Conservation (phyloP, 768 basidiomycete genomes). For the Boletus subparvulus region DNA sequence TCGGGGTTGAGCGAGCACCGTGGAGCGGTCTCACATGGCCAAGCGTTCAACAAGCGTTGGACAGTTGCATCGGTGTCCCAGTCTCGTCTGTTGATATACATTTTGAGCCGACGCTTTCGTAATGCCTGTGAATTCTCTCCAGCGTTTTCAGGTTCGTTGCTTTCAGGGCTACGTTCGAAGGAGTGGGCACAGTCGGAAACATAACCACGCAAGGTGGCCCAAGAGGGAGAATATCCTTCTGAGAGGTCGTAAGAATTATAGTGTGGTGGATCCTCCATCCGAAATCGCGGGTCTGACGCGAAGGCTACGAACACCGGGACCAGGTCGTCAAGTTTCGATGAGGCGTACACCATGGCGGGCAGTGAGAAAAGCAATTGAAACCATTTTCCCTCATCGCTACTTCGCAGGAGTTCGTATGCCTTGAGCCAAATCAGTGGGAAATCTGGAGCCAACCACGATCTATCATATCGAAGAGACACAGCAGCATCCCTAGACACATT, state of each 20-base stretch:
- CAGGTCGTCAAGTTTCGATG: slow-evolving; percentile 9
- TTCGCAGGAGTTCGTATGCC: slow-evolving; percentile 29
- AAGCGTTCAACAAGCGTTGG: slow-evolving; percentile 1
- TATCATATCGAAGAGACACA: slow-evolving; percentile 24
- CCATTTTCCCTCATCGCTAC: slow-evolving; percentile 6
- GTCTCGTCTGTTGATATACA: background rate
- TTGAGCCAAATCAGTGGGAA: slow-evolving; percentile 28
- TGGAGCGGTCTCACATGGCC: slow-evolving; percentile 13
- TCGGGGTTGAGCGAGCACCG: background rate
- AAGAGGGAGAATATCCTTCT: slow-evolving; percentile 7
- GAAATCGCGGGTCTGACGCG: slow-evolving; percentile 11
- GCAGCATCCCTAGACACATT: background rate
- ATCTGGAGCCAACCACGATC: slow-evolving; percentile 27
- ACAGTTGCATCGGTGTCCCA: slow-evolving; percentile 2
- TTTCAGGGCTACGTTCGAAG: slow-evolving; percentile 9
- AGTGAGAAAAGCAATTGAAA: slow-evolving; percentile 32
- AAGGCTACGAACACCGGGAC: slow-evolving; percentile 24
- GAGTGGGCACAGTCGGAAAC: background rate
- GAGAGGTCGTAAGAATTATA: slow-evolving; percentile 8
- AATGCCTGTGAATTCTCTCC: background rate
- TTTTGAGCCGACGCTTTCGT: background rate
- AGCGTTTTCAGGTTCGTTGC: background rate
- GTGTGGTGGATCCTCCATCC: slow-evolving; percentile 9
- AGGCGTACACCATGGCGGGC: slow-evolving; percentile 32
- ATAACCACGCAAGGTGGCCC: background rate